Evolutionary conservation across 257 asterid genomes (phyloP).

Genomic region (Coffea eugenioides): DNA sequence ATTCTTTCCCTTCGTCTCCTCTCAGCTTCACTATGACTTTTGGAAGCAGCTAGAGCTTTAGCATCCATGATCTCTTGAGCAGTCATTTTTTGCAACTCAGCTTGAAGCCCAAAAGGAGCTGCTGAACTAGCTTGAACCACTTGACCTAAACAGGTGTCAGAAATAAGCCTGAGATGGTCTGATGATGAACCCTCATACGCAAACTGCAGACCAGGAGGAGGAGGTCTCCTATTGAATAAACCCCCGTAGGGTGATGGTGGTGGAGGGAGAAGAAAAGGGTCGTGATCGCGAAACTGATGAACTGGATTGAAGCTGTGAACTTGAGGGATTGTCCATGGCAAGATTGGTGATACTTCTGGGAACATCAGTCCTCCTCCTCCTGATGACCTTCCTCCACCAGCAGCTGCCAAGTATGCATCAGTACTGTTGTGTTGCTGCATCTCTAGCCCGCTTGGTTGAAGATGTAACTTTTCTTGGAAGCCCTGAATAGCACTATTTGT

Average conservation of each 20-base stretch:
- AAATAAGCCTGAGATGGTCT: slow-evolving; percentile 35
- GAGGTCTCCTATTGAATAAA: slow-evolving; percentile 32
- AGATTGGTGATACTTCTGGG: slow-evolving; percentile 51
- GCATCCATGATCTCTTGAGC: slow-evolving; percentile 97
- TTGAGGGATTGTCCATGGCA: slow-evolving; percentile 64
- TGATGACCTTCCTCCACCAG: slow-evolving; percentile 13
- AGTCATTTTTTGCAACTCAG: slow-evolving; percentile 84
- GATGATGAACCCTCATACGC: slow-evolving; percentile 43
- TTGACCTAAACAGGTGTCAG: slow-evolving; percentile 47
- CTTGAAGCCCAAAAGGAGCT: slow-evolving; percentile 75
- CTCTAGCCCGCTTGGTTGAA: slow-evolving; percentile 17
- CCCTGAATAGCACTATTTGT: slow-evolving; percentile 32
- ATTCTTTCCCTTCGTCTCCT: slow-evolving; percentile 88
- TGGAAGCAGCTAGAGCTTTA: slow-evolving; percentile 89
- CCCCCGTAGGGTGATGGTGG: slow-evolving; percentile 51
- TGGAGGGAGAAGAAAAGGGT: slow-evolving; percentile 62
- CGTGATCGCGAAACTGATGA: slow-evolving; percentile 37
- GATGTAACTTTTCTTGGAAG: slow-evolving; percentile 36
- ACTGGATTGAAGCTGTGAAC: slow-evolving; percentile 43
- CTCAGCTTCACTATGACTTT: slow-evolving; percentile 96
- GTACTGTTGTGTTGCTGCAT: slow-evolving; percentile 43
- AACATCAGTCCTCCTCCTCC: slow-evolving; percentile 30
- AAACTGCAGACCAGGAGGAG: slow-evolving; percentile 34
- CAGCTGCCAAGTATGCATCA: slow-evolving; percentile 31
- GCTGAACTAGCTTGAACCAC: slow-evolving; percentile 44